Conservation (phyloP, 495 filamentous ascomycete genomes). For the Aeminium ludgeri region DNA sequence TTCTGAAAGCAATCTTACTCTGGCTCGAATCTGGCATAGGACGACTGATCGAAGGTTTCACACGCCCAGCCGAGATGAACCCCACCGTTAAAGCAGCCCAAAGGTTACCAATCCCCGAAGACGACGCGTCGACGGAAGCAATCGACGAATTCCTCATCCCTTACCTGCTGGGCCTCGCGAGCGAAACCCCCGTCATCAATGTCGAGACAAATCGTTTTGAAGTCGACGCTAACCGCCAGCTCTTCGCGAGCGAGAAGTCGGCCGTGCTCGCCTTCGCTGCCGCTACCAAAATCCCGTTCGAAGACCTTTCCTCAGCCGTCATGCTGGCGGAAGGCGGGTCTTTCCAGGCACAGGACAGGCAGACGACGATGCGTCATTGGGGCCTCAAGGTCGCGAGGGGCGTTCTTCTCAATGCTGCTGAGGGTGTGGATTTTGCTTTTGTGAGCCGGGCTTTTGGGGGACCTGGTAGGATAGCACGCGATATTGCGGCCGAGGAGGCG, state of each 20-base stretch:
- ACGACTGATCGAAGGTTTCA: slow-evolving; percentile 39
- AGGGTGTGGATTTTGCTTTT: slow-evolving; percentile 38
- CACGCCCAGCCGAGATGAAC: slow-evolving; percentile 23
- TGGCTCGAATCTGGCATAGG: slow-evolving; percentile 43
- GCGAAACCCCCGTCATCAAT: slow-evolving; percentile 33
- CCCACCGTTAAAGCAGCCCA: slow-evolving; percentile 17
- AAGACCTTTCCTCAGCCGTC: slow-evolving; percentile 30
- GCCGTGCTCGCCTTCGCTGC: slow-evolving; percentile 41
- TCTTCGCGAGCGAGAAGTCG: slow-evolving; percentile 38
- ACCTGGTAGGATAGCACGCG: slow-evolving; percentile 24
- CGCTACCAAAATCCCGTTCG: slow-evolving; percentile 35
- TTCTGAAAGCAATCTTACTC: slow-evolving; percentile 45
- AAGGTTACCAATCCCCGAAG: slow-evolving; percentile 33
- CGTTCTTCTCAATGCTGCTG: slow-evolving; percentile 43
- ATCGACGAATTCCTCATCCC: slow-evolving; percentile 42
- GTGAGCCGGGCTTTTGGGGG: slow-evolving; percentile 50
- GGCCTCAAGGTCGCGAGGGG: slow-evolving; percentile 43
- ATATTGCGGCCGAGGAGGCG: slow-evolving; percentile 17
- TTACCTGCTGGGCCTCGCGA: slow-evolving; percentile 37
- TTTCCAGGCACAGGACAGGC: slow-evolving; percentile 19
- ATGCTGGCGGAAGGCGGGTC: slow-evolving; percentile 13
- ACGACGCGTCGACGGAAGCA: slow-evolving; percentile 31
- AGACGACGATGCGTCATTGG: slow-evolving; percentile 40
- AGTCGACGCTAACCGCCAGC: slow-evolving; percentile 32
- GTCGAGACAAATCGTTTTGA: slow-evolving; percentile 46